Evolutionary conservation across 176 grass and related monocot genomes (phyloP).

Genomic region (Dendrocalamus sinicus): DNA sequence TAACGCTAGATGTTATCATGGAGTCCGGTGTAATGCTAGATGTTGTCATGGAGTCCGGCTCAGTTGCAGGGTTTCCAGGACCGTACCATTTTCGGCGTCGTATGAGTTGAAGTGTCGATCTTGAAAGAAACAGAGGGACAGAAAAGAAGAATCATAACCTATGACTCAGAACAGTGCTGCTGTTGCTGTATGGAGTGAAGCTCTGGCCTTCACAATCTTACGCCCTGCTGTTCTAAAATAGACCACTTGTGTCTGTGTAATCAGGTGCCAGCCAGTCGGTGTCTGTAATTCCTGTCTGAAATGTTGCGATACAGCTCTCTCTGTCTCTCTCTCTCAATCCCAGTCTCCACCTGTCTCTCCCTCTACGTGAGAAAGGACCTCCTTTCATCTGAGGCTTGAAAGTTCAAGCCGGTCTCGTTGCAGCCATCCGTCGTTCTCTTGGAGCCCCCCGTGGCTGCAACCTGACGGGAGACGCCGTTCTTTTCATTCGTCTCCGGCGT

Average conservation of each 20-base stretch:
- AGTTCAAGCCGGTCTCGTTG: background rate
- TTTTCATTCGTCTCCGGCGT: background rate
- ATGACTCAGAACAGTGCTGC: background rate
- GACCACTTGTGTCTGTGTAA: background rate
- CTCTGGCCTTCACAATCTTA: background rate
- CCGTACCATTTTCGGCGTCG: background rate
- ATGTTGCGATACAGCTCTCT: background rate
- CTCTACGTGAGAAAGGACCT: background rate
- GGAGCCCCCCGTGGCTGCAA: constrained; percentile 7
- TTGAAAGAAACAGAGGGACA: background rate
- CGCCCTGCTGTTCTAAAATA: background rate
- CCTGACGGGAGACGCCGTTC: background rate
- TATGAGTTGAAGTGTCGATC: background rate
- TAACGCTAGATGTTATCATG: background rate
- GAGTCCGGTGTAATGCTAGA: background rate
- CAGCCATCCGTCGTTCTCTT: background rate
- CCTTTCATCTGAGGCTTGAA: background rate
- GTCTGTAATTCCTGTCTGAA: background rate
- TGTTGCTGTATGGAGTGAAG: background rate
- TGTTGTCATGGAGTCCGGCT: background rate
- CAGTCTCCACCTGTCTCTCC: background rate
- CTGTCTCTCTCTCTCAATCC: background rate
- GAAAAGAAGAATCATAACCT: background rate
- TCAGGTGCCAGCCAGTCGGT: constrained; percentile 8
- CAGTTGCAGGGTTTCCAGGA: constrained; percentile 8